Percentiles rank a stretch among this genome's conserved stretches.
Evolutionary conservation across 352 stramenopile species (phyloP).

Genomic region (Phytophthora quininea): DNA sequence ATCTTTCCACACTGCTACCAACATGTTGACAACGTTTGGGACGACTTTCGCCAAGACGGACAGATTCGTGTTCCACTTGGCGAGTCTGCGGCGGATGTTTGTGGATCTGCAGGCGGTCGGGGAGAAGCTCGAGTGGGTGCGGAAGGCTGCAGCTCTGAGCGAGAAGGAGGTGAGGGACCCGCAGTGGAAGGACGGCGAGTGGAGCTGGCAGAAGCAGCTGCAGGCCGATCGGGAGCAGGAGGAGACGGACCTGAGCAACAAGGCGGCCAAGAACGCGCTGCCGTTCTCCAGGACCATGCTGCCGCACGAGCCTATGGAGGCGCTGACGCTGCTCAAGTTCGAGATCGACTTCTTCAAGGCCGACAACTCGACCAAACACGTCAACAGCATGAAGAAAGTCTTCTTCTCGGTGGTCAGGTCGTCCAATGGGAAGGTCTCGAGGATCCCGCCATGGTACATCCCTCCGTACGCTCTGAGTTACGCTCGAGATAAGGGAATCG

Average conservation of each 20-base stretch:
- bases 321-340: slow-evolving; percentile 40
- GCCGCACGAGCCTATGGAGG: slow-evolving; percentile 41
- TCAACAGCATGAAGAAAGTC: slow-evolving; percentile 39
- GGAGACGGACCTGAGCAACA: slow-evolving; percentile 14
- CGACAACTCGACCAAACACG: slow-evolving; percentile 28
- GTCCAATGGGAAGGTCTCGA: slow-evolving; percentile 33
- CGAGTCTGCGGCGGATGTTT: slow-evolving; percentile 30
- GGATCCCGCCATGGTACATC: slow-evolving; percentile 39
- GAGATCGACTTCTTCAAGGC: slow-evolving; percentile 40
- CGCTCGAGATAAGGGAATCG: slow-evolving; percentile 10
- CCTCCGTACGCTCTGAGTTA: slow-evolving; percentile 28
- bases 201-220: slow-evolving; percentile 18
- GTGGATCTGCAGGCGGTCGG: slow-evolving; percentile 7
- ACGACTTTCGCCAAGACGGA: slow-evolving; percentile 27
- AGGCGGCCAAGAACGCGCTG: slow-evolving; percentile 33
- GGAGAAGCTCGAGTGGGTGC: slow-evolving; percentile 13
- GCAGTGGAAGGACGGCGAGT: neutral
- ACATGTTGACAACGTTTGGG: slow-evolving; percentile 1
- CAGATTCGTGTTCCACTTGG: slow-evolving; percentile 29
- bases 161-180: neutral
- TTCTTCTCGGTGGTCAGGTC: slow-evolving; percentile 41
- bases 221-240: slow-evolving; percentile 13
- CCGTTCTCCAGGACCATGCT: slow-evolving; percentile 33
- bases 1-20: no score
- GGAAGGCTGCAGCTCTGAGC: slow-evolving; percentile 5